These are phyloP conservation scores for Xylaria curta DNA, from an alignment of 495 filamentous ascomycete species.

Conservation along the genomic window DNA sequence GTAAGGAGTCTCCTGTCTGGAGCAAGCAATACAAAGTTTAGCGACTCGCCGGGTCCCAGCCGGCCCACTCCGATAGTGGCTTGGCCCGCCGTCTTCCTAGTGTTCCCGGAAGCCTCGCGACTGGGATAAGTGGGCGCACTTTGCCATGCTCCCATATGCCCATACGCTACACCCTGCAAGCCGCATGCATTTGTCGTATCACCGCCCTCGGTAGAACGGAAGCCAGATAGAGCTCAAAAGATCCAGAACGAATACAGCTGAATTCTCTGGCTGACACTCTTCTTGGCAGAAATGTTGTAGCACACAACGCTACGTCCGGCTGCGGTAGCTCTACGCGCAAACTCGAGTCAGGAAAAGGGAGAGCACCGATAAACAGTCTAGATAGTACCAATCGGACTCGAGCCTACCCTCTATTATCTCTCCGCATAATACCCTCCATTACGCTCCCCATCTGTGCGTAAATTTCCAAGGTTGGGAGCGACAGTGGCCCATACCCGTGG, in stretches of 20 bases:
- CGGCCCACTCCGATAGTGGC: conserved; percentile 7
- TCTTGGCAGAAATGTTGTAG: background rate
- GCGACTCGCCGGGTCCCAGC: conserved; percentile 5
- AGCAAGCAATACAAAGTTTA: background rate
- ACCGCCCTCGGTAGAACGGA: conserved; percentile 19
- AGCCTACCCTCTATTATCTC: background rate
- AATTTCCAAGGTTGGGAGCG: background rate
- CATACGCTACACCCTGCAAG: conserved; percentile 2
- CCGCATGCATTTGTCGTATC: conserved; percentile 14
- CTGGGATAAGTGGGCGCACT: background rate
- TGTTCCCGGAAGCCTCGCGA: background rate
- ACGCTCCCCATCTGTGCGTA: background rate
- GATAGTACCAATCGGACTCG: too few relatives aligned
- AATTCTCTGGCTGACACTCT: conserved; percentile 6
- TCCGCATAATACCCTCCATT: background rate
- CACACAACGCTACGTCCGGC: background rate
- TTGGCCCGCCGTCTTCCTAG: background rate
- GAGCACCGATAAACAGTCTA: background rate
- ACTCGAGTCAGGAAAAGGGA: background rate
- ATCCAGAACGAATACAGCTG: conserved; percentile 1
- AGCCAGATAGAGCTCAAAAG: background rate
- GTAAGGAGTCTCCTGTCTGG: background rate
- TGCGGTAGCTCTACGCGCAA: background rate
- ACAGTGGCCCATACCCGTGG: background rate
- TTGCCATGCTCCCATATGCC: background rate